Percentiles rank a stretch among this genome's conserved stretches.
Evolutionary conservation across 176 grass and related monocot species (phyloP).

Genomic region (Aechmea fasciata): DNA sequence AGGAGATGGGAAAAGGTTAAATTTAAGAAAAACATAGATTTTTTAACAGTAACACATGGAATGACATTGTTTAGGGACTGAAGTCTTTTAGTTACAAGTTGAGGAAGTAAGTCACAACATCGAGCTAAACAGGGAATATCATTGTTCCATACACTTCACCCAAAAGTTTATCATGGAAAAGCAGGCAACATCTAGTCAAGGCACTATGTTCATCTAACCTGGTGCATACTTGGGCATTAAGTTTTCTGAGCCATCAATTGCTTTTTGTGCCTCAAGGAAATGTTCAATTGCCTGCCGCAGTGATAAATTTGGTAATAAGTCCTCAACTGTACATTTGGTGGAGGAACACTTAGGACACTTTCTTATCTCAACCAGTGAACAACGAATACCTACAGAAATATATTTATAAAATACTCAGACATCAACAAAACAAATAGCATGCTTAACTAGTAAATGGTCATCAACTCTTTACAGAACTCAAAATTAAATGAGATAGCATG

Average conservation of each 20-base stretch:
- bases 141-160: no score
- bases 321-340: conserved; percentile 26
- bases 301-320: conserved; percentile 48
- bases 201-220: conserved; percentile 13
- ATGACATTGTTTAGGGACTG: no score
- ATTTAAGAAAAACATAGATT: no score
- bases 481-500: no score
- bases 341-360: conserved; percentile 43
- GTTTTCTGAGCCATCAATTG: conserved; percentile 28
- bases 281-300: conserved; percentile 41
- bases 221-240: conserved; percentile 31
- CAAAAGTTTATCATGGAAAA: background rate
- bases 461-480: no score
- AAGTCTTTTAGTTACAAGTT: no score
- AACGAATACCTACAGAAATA: conserved; percentile 34
- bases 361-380: conserved; percentile 27
- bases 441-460: no score
- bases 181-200: background rate
- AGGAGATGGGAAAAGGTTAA: no score
- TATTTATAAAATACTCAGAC: background rate
- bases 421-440: background rate
- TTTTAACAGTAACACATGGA: no score
- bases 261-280: conserved; percentile 34
- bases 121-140: no score
- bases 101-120: no score